Evolutionary conservation across 192 early-diverging fungal genomes (phyloP), one percentile per base, ranked within the genome.

Genomic region (Backusella luteola): DNA sequence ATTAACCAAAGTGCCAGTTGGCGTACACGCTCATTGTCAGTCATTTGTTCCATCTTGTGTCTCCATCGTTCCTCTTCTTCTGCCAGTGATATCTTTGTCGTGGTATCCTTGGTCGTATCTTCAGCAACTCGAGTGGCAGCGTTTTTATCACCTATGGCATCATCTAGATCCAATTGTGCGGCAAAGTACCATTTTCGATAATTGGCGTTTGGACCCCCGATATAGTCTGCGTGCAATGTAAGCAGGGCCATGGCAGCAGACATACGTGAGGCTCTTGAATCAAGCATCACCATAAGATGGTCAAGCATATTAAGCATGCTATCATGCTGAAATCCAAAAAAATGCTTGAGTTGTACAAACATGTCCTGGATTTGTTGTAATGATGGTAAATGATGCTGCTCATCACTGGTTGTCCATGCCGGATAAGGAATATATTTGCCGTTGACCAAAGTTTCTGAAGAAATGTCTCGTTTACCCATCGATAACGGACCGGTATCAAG

Each of bases 101-200:
- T 34, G n/a, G 23, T 32, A 19, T 3, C n/a, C 14, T 80, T 46
- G 12, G 32, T 12, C 0, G 56, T 41, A 32, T 69, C 71, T 59
- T 73, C 75, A 29, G 67, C 44, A 34, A 68, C 74, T 4, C 46
- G 35, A 23, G 74, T 75, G 41, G 71, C 44, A 5, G 74, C 23
- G 53, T 81, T 66, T 83, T 79, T 41, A 34, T 82, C 78, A 4
- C 80, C 80, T 69, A 79, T 76, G 4, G 82, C 84, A 69, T 87
- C 88, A 66, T 89, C 84, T 73, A 90, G 76, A 77, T 92, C 90
- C 9, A 93, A 79, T 76, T 90, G 90, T 7, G 92, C 88, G 39
- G 91, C 90, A 84, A 95, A 94, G 84, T 90, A 95, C 94, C 94
- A 95, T 76, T 91, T 92, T 36, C 93, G 88, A 84, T 94, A 95